Base-by-base conservation (phyloP, 192 early-diverging fungal genomes). In the Chytriomyces confervae region DNA sequence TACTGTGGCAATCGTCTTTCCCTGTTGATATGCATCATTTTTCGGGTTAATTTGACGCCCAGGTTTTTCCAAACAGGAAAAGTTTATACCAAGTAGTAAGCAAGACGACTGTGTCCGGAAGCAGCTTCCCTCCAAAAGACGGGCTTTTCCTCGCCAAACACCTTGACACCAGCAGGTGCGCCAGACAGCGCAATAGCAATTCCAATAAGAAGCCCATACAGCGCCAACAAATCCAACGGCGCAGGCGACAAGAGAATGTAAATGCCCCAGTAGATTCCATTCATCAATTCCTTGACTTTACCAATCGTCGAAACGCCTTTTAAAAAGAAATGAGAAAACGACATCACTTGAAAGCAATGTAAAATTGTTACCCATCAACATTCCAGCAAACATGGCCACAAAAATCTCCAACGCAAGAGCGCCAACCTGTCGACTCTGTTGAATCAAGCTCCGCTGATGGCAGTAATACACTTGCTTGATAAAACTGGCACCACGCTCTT, bases 81-180 rank as follows among this genome's bases (percentile, higher is more conserved):
- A 51, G 72, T 5, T 49, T 61, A 47, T 43, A 75, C 83, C 67
- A 79, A 20, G 75, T 69, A 83, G 72, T 72, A 80, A 2, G 76
- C 77, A 50, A 63, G 24, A 20, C 70, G 57, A 62, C 67, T 77
- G 61, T 88, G 86, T 24, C 86, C 86, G 3, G 84, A 62, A 3
- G 82, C 79, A 27, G 84, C 83, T 62, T 88, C 86, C 29, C 86
- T 73, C 84, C 84, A 88, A 78, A 76, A 88, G 6, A 88, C 83
- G 13, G 82, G 50, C 60, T 82, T 84, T 62, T 88, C 86, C 43
- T 84, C 81, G 18, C 80, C 72, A 83, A 88, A 88, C 18, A 88
- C 79, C 29, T 86, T 88, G 0, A 86, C 84, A 13, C 80, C 84
- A 23, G 86, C 84, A 11, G 86, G 85, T 10, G 81, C 81, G 20